Base-by-base conservation (phyloP, 163 green algal genomes). In the Coccomyxa subellipsoidea region DNA sequence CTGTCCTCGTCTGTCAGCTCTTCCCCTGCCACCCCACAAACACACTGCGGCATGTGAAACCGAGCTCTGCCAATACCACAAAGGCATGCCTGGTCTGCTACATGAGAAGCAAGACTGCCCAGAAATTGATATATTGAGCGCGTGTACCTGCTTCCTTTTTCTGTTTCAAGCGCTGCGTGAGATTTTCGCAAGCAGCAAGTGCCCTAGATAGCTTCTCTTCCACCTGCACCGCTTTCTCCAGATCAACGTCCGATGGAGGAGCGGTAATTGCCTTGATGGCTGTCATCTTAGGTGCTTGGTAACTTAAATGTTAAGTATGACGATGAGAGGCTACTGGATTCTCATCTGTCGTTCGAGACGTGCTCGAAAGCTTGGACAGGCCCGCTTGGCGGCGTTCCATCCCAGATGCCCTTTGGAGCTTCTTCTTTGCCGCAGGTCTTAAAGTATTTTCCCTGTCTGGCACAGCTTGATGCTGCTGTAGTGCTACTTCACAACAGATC, bases 151-250 rank as follows among this genome's bases (percentile, higher is more conserved):
- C 34, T 31, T 39, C 71, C 32, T 29, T 39, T 54, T 78, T 78
- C 10, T 47, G 12, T 40, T 78, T 47, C 31, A 78, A 31, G 12
- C 71, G 71, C 21, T 54, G 31, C 29, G 29, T 73, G 4, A 36
- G 75, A 25, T 66, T 37, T 29, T 80, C 15, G 18, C 69, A 21
- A 36, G 75, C 38, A 37, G 23, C 75, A 36, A 80, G 36, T 18
- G 75, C 75, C 21, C 37, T 29, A 35, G 38, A 32, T 8, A 80
- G 37, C 37, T 80, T 59, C 37, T 80, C 32, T 39, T 80, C 75
- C 27, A 54, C 32, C 37, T 59, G 32, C 25, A 31, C 75, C 2
- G 75, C 75, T 32, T 80, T 39, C 21, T 37, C 15, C n/a, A 80
- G 75, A 37, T 80, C 75, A 10, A 80, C 37, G 37, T 38, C 21